Evolutionary conservation across 2,329 filamentous ascomycete genomes (phyloP).

Genomic region (Diplodia intermedia): DNA sequence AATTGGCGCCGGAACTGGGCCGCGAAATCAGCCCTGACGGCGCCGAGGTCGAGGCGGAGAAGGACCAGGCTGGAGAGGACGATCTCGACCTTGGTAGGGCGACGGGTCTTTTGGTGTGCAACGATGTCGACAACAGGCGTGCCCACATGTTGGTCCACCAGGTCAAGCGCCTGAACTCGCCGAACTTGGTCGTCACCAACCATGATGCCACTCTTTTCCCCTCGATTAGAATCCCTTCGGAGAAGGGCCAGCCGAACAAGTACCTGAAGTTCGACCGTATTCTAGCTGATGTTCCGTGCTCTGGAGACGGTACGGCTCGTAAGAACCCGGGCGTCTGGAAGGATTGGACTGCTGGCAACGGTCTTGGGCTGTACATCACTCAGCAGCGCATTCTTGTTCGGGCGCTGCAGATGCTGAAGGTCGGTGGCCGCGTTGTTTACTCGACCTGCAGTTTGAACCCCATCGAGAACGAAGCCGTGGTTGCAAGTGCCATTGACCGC

Average conservation of each 20-base stretch:
- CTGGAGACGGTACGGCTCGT: conserved; percentile 88
- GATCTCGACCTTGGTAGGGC: conserved; percentile 80
- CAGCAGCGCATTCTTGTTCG: conserved; percentile 90
- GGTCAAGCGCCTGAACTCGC: conserved; percentile 94
- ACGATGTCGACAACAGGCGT: conserved; percentile 95
- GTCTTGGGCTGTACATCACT: conserved; percentile 82
- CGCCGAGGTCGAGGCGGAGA: conserved; percentile 39
- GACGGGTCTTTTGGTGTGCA: conserved; percentile 91
- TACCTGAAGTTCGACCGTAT: conserved; percentile 98
- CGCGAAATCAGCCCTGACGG: conserved; percentile 60
- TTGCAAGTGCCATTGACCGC: conserved; percentile 85
- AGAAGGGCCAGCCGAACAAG: conserved; percentile 61
- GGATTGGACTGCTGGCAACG: conserved; percentile 89
- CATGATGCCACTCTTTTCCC: conserved; percentile 97
- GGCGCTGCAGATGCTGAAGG: conserved; percentile 93
- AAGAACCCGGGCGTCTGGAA: conserved; percentile 97
- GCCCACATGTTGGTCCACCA: conserved; percentile 98
- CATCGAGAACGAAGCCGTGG: conserved; percentile 92
- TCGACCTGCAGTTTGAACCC: conserved; percentile 99
- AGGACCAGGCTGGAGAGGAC: conserved; percentile 49
- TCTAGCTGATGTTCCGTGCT: conserved; percentile 94
- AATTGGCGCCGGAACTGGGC: conserved; percentile 67
- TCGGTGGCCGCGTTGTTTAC: conserved; percentile 92
- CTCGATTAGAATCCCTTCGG: conserved; percentile 80
- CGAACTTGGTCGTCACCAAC: conserved; percentile 95